Base-by-base conservation (phyloP, 73 alveolate genomes). In the Paramecium sexaurelia region DNA sequence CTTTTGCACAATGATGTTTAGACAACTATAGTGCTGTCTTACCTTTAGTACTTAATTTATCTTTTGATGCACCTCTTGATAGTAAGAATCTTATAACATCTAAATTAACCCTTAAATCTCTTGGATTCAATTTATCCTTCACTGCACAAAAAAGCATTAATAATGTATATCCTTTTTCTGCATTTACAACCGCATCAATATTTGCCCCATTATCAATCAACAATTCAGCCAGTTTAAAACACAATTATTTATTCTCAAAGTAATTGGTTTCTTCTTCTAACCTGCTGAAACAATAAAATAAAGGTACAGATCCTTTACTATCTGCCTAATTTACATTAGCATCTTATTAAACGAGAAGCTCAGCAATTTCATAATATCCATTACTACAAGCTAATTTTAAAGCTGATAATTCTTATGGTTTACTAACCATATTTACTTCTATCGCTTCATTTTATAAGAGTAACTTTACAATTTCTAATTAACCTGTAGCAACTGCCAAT, bases 331-430 rank as follows among this genome's bases (percentile, higher is more conserved):
- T 88, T 22, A 69, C 84, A 47, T 69, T 37, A 20, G 90, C 94
- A 29, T 87, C 94, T 68, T 55, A 32, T 71, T 88, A 36, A 33
- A 88, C 87, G 40, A 88, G 37, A 27, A 67, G 75, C n/a, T 88
- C 94, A 13, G 94, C 94, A 13, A 88, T 36, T 32, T 88, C 94
- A 41, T 67, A 88, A 68, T 68, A 88, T n/a, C 94, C 94, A 35
- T 82, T 88, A 67, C 69, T 88, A 32, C 94, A 88, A 13, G 94
- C 90, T 17, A 71, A 75, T 36, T 82, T 88, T 27, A 88, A 45
- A 7, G 94, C 82, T 7, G 94, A 37, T 7, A 88, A 61, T 45
- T 82, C 94, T 68, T 68, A 43, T 39, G 85, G 68, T 68, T 69
- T 82, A 26, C 69, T 88, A 20, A 32, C 91, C 55, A 67, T 22